Conservation (phyloP, 177 flowering plant species). For the Vitis hybrid region DNA sequence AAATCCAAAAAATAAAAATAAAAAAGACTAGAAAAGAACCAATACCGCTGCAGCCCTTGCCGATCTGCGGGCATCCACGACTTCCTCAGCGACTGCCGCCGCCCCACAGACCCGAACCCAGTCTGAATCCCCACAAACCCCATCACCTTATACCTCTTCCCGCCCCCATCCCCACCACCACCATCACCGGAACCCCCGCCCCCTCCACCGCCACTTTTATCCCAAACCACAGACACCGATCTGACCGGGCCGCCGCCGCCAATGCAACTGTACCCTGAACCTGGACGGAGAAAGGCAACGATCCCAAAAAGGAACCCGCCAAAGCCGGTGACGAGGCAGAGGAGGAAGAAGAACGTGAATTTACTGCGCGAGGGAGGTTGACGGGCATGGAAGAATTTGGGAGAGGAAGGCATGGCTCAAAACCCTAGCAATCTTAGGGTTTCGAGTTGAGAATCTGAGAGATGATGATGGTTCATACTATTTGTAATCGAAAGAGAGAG, state of each 20-base stretch:
- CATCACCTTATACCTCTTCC: slow-evolving; percentile 72
- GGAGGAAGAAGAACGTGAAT: slow-evolving; percentile 32
- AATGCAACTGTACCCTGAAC: slow-evolving; percentile 29
- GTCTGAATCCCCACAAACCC: slow-evolving; percentile 97
- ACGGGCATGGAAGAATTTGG: slow-evolving; percentile 59
- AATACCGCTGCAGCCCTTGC: slow-evolving; percentile 69
- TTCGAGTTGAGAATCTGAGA: no score
- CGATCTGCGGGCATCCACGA: slow-evolving; percentile 93
- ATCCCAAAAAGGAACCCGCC: slow-evolving; percentile 48
- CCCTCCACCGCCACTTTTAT: slow-evolving; percentile 13
- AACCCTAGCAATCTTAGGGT: background rate
- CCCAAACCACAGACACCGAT: slow-evolving; percentile 76
- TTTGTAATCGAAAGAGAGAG: no score
- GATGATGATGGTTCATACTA: no score
- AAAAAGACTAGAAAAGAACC: background rate
- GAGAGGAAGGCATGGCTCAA: slow-evolving; percentile 28
- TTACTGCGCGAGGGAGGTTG: slow-evolving; percentile 26
- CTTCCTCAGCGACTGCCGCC: slow-evolving; percentile 72
- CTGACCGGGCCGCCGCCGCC: slow-evolving; percentile 20
- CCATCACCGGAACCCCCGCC: slow-evolving; percentile 2
- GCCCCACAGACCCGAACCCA: slow-evolving; percentile 73
- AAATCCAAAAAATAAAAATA: background rate
- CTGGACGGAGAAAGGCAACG: slow-evolving; percentile 25
- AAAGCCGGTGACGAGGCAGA: slow-evolving; percentile 50
- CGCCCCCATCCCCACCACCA: slow-evolving; percentile 11